Evolutionary conservation across 257 asterid genomes (phyloP), one percentile per base, ranked within the genome.

Genomic region (Cruciata laevipes): DNA sequence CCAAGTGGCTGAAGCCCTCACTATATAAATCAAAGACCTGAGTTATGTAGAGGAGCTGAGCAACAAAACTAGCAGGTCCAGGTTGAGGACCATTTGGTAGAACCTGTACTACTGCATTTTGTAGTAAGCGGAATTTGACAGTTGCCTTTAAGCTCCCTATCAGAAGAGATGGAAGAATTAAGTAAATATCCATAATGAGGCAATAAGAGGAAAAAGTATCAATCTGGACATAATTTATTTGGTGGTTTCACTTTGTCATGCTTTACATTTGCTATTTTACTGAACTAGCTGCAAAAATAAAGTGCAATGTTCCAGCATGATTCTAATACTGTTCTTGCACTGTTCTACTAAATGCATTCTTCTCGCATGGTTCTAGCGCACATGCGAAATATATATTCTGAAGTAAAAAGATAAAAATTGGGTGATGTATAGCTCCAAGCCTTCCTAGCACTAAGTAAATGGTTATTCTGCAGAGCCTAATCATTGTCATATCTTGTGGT

Each of bases 1-100:
- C 75, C 83, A 94, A 85, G 80, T 94, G 96, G 87, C 89, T 77
- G 80, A 86, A 79, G 65, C 97, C 97, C 17, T 86, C 92, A 71
- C 80, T 51, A 71, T 80, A 65, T 33, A 87, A 38, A 52, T 84
- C 87, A 56, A 84, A 78, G 63, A 82, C 69, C 40, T 91, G 95
- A 80, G 89, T 66, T 31, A 88, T 65, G 74, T 76, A 83, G 74
- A 94, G 86, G 85, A 96, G 85, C 57, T 59, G 87, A 74, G 96
- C 95, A 70, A 87, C 78, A 66, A 86, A 84, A 78, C 81, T 80
- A 7, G 89, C 90, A 61, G 97, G 90, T 73, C 95, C 89, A 70
- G 77, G 78, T 61, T 78, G 82, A 61, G 95, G 78, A 72, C 80
- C 85, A 71, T 84, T 86, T 73, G 69, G 73, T 57, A 90, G 75